Conservation (phyloP, 2,329 filamentous ascomycete genomes). For the Epichloe aotearoae region DNA sequence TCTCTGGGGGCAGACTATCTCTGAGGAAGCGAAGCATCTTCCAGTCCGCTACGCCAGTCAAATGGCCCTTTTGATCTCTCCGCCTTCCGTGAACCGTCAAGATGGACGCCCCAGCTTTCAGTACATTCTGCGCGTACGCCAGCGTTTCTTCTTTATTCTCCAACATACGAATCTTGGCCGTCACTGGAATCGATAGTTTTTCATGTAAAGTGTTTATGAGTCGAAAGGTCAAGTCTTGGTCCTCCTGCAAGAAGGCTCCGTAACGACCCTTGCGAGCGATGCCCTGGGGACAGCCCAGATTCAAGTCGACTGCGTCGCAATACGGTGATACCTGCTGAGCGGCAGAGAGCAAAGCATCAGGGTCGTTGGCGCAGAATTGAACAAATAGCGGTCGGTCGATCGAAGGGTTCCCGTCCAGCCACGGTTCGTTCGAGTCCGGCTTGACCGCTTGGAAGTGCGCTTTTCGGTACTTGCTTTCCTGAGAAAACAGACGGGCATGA, state of each 20-base stretch:
- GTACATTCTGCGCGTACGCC: slow-evolving; percentile 75
- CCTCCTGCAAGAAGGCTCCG: slow-evolving; percentile 88
- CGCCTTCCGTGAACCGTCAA: slow-evolving; percentile 82
- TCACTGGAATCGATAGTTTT: slow-evolving; percentile 70
- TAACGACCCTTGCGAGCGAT: slow-evolving; percentile 88
- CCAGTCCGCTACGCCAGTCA: slow-evolving; percentile 92
- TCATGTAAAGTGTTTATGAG: slow-evolving; percentile 74
- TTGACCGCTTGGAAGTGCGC: slow-evolving; percentile 64
- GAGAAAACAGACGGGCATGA: slow-evolving; percentile 77
- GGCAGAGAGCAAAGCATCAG: slow-evolving; percentile 65
- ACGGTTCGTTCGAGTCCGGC: slow-evolving; percentile 26
- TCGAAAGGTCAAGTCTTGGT: slow-evolving; percentile 69
- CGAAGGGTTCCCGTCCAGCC: slow-evolving; percentile 75
- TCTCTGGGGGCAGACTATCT: slow-evolving; percentile 70
- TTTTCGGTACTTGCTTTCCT: slow-evolving; percentile 62
- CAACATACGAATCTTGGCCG: slow-evolving; percentile 85
- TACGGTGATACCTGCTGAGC: slow-evolving; percentile 69
- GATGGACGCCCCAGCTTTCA: slow-evolving; percentile 81
- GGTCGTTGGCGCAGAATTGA: slow-evolving; percentile 89
- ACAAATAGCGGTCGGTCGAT: slow-evolving; percentile 86
- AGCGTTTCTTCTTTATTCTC: slow-evolving; percentile 79
- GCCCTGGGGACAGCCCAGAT: slow-evolving; percentile 90
- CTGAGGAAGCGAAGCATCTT: slow-evolving; percentile 67
- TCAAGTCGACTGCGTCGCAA: slow-evolving; percentile 92
- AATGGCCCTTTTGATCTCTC: slow-evolving; percentile 88